Base-by-base conservation (phyloP, 768 basidiomycete genomes). In the Tephrocybe rancida region DNA sequence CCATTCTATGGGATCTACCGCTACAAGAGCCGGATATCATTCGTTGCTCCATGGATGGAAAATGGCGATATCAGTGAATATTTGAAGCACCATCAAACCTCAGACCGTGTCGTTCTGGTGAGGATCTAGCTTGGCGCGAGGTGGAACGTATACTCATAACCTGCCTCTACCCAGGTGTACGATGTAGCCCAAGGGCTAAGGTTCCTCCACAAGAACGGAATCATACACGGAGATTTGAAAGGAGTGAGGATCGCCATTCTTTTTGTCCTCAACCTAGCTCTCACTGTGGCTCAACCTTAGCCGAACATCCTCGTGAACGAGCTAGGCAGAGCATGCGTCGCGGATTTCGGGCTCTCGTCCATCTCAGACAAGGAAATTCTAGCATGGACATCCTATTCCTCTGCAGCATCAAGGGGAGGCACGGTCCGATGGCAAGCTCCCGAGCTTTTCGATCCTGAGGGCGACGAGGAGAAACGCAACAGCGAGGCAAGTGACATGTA, bases 311-410 rank as follows among this genome's bases (percentile, higher is more conserved):
- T 50, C 11, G 6, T n/a, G n/a, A n/a, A n/a, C n/a, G n/a, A n/a
- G n/a, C n/a, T n/a, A n/a, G n/a, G n/a, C n/a, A n/a, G n/a, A n/a
- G n/a, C n/a, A n/a, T n/a, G n/a, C n/a, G n/a, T n/a, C n/a, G n/a
- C n/a, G n/a, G n/a, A n/a, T n/a, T n/a, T n/a, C n/a, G n/a, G n/a
- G n/a, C n/a, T n/a, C n/a, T n/a, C n/a, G n/a, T 48, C 29, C 50
- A 42, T 25, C 0, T n/a, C n/a, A n/a, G 60, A 63, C 29, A 32
- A 27, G 16, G 37, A 54, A 16, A 56, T 55, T 9, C 9, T 57
- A 14, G 27, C 47, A 14, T 48, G 50, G 45, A 53, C 6, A 3
- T 2, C 25, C 5, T 27, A 24, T n/a, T 30, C 48, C 1, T 10
- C 18, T 11, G 37, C 30, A 25, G 14, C n/a, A n/a, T n/a, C 41